phyloP scores from a whole-genome alignment of 2,329 filamentous ascomycete genomes.

The Trichophyton mentagrophytes region DNA sequence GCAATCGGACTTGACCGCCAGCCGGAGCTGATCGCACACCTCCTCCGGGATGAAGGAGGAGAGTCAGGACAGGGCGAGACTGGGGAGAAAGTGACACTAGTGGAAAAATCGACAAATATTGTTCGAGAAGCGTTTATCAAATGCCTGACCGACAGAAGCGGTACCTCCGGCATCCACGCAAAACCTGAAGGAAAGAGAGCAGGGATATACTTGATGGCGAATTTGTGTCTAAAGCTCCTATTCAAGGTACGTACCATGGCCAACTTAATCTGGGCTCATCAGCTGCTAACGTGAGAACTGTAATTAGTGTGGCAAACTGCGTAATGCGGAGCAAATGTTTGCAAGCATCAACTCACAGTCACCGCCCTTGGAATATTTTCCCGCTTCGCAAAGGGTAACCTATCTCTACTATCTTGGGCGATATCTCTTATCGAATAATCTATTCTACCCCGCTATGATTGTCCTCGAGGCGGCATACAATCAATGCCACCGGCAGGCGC shows the following conservation, averaged over 20 bases:
- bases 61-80: constrained; percentile 44
- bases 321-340: constrained; percentile 77
- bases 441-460: constrained; percentile 63
- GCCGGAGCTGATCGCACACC: constrained; percentile 59
- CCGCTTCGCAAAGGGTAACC: constrained; percentile 74
- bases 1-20: constrained; percentile 73
- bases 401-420: constrained; percentile 91
- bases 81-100: constrained; percentile 61
- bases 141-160: constrained; percentile 68
- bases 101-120: constrained; percentile 76
- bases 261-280: not conserved
- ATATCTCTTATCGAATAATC: constrained; percentile 73
- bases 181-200: constrained; percentile 71
- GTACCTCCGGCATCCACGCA: constrained; percentile 45
- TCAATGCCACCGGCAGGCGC: constrained; percentile 49
- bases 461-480: constrained; percentile 69
- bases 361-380: constrained; percentile 68
- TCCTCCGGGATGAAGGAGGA: constrained; percentile 36
- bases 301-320: constrained; percentile 59
- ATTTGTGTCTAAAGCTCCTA: constrained; percentile 75
- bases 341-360: constrained; percentile 74
- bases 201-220: constrained; percentile 84
- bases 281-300: not conserved
- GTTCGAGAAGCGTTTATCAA: constrained; percentile 85
- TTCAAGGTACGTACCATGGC: constrained; percentile 49